Conservation (phyloP, 441 rosid genomes). For the Populus trichocarpa region DNA sequence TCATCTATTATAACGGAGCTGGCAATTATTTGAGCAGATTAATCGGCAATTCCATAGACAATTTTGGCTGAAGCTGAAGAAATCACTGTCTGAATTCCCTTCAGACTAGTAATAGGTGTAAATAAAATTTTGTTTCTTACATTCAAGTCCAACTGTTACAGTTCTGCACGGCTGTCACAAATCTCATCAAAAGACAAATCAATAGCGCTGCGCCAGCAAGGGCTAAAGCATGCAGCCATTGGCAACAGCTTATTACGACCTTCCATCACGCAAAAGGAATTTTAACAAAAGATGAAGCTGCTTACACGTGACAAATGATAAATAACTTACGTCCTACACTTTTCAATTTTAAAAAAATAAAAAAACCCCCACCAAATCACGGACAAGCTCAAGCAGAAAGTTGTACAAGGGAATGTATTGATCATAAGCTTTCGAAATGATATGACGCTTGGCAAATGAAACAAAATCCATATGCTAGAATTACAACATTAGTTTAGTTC, state of each 20-base stretch:
- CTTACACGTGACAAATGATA: neutral
- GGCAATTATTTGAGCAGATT: neutral
- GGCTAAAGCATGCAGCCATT: neutral
- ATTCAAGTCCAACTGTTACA: neutral
- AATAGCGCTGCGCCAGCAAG: neutral
- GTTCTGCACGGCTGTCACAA: neutral
- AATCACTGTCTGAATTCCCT: neutral
- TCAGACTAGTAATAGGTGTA: neutral
- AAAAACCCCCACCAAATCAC: neutral
- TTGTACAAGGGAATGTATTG: neutral
- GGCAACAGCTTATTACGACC: neutral
- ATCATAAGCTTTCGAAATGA: neutral
- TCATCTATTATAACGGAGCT: neutral
- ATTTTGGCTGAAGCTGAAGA: neutral
- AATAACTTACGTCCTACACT: no score
- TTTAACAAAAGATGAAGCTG: neutral
- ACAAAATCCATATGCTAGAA: neutral
- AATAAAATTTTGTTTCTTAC: neutral
- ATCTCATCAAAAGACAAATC: neutral
- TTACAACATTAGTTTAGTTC: neutral
- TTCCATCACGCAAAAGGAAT: neutral
- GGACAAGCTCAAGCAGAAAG: neutral
- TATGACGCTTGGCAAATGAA: neutral
- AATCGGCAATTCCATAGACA: neutral
- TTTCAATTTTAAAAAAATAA: no score